Conservation (phyloP, 768 basidiomycete genomes). For the Tricholoma terreum region DNA sequence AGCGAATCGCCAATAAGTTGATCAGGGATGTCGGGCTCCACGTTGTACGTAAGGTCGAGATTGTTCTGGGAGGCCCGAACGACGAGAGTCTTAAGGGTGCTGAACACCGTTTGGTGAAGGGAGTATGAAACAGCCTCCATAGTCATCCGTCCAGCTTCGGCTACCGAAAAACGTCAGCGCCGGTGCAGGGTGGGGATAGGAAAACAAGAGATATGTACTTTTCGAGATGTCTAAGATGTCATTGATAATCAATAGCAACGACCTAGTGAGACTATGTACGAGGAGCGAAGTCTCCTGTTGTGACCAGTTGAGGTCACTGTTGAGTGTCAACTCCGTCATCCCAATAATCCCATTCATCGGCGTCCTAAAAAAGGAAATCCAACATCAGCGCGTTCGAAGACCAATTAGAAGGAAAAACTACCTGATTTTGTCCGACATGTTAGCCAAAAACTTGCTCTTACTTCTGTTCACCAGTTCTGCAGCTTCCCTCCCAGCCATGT, state of each 20-base stretch:
- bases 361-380: slow-evolving; percentile 77
- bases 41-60: slow-evolving; percentile 92
- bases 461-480: slow-evolving; percentile 95
- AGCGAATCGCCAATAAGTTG: slow-evolving; percentile 96
- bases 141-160: slow-evolving; percentile 99
- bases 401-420: slow-evolving; percentile 36
- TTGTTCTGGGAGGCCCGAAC: too few relatives aligned
- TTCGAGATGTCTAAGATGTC: slow-evolving; percentile 99
- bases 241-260: slow-evolving; percentile 93
- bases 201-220: slow-evolving; percentile 60
- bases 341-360: slow-evolving; percentile 99
- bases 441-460: slow-evolving; percentile 98
- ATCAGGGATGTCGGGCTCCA: slow-evolving; percentile 94
- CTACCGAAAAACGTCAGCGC: slow-evolving; percentile 39
- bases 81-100: slow-evolving; percentile 96
- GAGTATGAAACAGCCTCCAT: slow-evolving; percentile 99
- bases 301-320: slow-evolving; percentile 90
- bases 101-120: slow-evolving; percentile 93
- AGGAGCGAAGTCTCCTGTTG: slow-evolving; percentile 94
- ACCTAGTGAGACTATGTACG: slow-evolving; percentile 92
- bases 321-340: slow-evolving; percentile 96
- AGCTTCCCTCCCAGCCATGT: slow-evolving; percentile 94
- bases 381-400: too few relatives aligned
- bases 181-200: background rate
- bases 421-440: slow-evolving; percentile 98